Evolutionary conservation across 495 filamentous ascomycete species (phyloP), one percentile per base, ranked within the genome.

Genomic region (Neurospora terricola): DNA sequence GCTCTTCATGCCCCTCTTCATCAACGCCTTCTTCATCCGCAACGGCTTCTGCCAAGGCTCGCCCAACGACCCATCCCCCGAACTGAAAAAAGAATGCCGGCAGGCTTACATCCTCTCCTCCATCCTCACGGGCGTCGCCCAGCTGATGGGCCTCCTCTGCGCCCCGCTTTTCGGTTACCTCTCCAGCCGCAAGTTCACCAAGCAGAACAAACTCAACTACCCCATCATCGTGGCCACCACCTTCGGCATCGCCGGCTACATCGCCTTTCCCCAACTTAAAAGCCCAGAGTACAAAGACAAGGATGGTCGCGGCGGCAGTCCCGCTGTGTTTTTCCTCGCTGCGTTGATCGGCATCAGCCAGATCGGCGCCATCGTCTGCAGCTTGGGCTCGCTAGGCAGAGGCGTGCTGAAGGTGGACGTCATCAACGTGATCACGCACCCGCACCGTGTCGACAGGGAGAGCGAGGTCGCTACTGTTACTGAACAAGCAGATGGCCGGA

Each of bases 361-460:
- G 81, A 98, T 99, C 72, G 96, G 95, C 8, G 90, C 93, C 12
- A 98, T 99, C 73, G 96, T 99, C 0, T 96, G 94, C 80, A 95
- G 92, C 73, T 85, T 99, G 18, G 94, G 92, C 0, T 89, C 97
- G 1, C 84, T 99, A 7, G 93, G 91, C 30, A 88, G 90, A 8
- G 94, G 92, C 4, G 90, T 98, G 42, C 83, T 97, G 40, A 85
- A 89, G 38, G 86, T 82, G 10, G 85, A 88, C 27, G 76, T 84
- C 4, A 74, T 80, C 6, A 75, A 73, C 27, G 74, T 75, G 9
- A 38, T 75, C 18, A 69, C 74, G n/a, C 34, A 59, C 11, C 72
- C 69, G 21, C 54, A 66, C 27, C 54, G 54, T 3, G 54, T 66
- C 0, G 54, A 66, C 30, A 30, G 54, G 6, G 70, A 69, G 12